Percentiles rank a stretch among this genome's conserved stretches.
These are phyloP conservation scores for Neurospora sp. DNA, from an alignment of 495 filamentous ascomycete species.

Conservation along the genomic window DNA sequence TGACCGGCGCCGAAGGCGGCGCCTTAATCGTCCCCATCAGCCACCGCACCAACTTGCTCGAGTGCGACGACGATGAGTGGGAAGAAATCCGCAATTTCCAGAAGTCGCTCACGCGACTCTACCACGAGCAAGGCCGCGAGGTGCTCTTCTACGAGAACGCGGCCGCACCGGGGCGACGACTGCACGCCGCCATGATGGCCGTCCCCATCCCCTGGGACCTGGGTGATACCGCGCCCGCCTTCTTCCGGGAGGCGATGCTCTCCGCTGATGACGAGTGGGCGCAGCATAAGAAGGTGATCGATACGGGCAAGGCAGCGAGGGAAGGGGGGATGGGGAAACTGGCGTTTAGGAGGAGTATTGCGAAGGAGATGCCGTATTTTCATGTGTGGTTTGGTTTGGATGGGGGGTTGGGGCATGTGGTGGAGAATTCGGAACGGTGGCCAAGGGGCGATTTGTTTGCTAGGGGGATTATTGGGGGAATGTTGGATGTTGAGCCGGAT, in stretches of 20 bases:
- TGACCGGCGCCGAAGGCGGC: constrained; percentile 58
- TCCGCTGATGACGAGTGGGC: constrained; percentile 84
- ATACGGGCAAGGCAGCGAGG: constrained; percentile 61
- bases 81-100: constrained; percentile 99
- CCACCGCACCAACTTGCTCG: constrained; percentile 81
- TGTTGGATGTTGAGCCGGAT: constrained; percentile 75
- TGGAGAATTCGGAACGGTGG: constrained; percentile 83
- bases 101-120: constrained; percentile 89
- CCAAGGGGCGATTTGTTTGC: constrained; percentile 91
- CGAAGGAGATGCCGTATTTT: constrained; percentile 98
- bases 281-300: constrained; percentile 89
- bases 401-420: constrained; percentile 84
- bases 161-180: constrained; percentile 63
- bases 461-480: constrained; percentile 83
- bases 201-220: constrained; percentile 81
- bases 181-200: constrained; percentile 77
- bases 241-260: constrained; percentile 92
- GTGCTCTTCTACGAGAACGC: constrained; percentile 98
- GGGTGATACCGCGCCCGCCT: constrained; percentile 84
- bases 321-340: constrained; percentile 63
- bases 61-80: constrained; percentile 99
- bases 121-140: constrained; percentile 79
- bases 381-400: constrained; percentile 94
- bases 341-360: constrained; percentile 74
- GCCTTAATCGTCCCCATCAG: constrained; percentile 84